Base-by-base conservation (phyloP, 2,329 filamentous ascomycete species). In the Xylaria digitata region DNA sequence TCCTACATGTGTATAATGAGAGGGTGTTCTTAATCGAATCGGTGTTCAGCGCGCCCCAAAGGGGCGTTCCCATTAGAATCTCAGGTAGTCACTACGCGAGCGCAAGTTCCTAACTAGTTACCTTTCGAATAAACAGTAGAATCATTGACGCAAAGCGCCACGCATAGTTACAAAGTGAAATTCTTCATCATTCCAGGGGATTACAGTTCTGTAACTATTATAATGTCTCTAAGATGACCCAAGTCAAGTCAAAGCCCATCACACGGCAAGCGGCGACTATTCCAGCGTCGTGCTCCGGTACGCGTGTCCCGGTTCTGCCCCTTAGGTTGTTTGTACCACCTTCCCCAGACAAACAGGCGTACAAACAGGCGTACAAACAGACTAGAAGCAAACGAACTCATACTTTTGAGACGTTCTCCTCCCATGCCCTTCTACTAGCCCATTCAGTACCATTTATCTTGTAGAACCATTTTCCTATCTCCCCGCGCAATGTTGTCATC, bases 1-100 rank as follows among this genome's bases (percentile, higher is more conserved):
- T 77, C 42, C 67, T 68, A n/a, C 66, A 72, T 23, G 74, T 77
- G 3, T 69, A 69, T 46, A 54, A 70, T n/a, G 74, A 76, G 62
- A 74, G 73, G 53, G 73, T 72, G 1, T 75, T 71, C 54, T 11
- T 76, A 52, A 61, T 73, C 30, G 74, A 76, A 58, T 63, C 71
- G 3, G 74, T 26, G 75, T 1, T 69, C 74, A 8, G 74, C 75
- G 19, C 75, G 76, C 42, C 68, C 65, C 2, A 68, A 74, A 3
- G 73, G 72, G 5, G 56, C 72, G 15, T 70, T 77, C 23, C 75
- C 74, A 8, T 75, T 32, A 68, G 71, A 52, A 60, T 75, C 2
- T 71, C 70, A 0, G 26, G 73, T 3, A 76, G 75, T 34, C 63
- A 66, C 17, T 74, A 66, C 23, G 43, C 32, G 8, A 50, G 50